Evolutionary conservation across 495 filamentous ascomycete genomes (phyloP), one percentile per base, ranked within the genome.

Genomic region (Hypoxylon cercidicola): DNA sequence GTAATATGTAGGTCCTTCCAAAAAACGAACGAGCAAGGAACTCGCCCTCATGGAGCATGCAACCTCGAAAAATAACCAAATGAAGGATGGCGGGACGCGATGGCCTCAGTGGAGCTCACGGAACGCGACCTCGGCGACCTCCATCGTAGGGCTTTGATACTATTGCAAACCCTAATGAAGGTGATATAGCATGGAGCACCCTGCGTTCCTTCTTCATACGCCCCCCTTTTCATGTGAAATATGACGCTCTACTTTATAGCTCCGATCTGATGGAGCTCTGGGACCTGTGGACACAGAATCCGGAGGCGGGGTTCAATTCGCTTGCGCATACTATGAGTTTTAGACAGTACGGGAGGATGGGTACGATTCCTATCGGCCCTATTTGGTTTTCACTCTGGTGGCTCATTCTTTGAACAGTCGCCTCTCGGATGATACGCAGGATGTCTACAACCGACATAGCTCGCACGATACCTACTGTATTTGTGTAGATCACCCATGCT

Each of bases 91-190:
- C 9, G 39, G 39, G 23, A 32, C 30, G 44, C 40, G 53, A 52
- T 51, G 40, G 60, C 52, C n/a, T 39, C 52, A 10, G 30, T 41
- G 40, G 43, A 20, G 23, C 45, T 28, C 15, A 50, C n/a, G 28
- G 47, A 39, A 41, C 32, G 18, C 13, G 15, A 55, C 28, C 41
- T 45, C 16, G 25, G 28, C 52, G 57, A 48, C 15, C 45, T 47
- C 39, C 46, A 45, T 19, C 19, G 39, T 43, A 59, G 47, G 40
- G 37, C 52, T 37, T 57, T 48, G 64, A 62, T 15, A 47, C 35
- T 49, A 12, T 47, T 25, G 59, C 16, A 41, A 68, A 68, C 64
- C 64, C 62, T 68, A 62, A 47, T 15, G 32, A 43, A 19, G 28
- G 16, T 16, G 15, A 28, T 1, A 4, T 0, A 16, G 45, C 59